Base-by-base conservation (phyloP, 2,329 filamentous ascomycete genomes). In the Leptodontidium sp. region DNA sequence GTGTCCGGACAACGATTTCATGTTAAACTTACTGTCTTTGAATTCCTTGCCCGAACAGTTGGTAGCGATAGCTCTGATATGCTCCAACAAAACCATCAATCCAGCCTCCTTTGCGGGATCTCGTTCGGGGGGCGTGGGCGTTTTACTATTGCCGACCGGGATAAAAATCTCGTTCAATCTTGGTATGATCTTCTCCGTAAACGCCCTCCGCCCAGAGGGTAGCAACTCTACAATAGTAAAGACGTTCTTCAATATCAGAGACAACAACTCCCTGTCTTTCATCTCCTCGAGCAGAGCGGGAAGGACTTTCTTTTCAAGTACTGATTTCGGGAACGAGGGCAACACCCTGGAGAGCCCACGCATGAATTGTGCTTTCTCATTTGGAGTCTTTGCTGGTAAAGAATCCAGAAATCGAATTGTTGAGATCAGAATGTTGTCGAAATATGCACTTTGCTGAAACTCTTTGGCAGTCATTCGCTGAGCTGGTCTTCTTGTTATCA, bases 341-440 rank as follows among this genome's bases (percentile, higher is more conserved):
- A 99, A 81, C 12, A 99, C 94, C 64, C 93, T 91, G 73, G 91
- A 90, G 11, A 99, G 83, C 0, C 96, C 96, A 65, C 93, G 89
- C 86, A 99, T 88, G 78, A 99, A 99, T 68, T 94, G 91, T 7
- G 91, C 87, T 79, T 99, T 99, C 77, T 99, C 96, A 71, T 89
- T 92, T 0, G 93, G 87, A 1, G 94, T 97, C 82, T 99, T 99
- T 43, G 93, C 93, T 0, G 96, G 95, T 68, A 99, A 88, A 0
- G 90, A 88, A 75, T 99, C 96, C 32, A 99, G 84, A 77, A 99
- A 99, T 14, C 96, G 92, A 71, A 99, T 97, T 0, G 96, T 98
- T 0, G 94, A 97, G 26, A 99, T 93, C 4, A 99, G 85, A 57
- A 98, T 93, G 76, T 98, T 99, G 81, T 99, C 94, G 78, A 99